Conservation (phyloP, 2,329 filamentous ascomycete genomes). For the Epichloe festucae region DNA sequence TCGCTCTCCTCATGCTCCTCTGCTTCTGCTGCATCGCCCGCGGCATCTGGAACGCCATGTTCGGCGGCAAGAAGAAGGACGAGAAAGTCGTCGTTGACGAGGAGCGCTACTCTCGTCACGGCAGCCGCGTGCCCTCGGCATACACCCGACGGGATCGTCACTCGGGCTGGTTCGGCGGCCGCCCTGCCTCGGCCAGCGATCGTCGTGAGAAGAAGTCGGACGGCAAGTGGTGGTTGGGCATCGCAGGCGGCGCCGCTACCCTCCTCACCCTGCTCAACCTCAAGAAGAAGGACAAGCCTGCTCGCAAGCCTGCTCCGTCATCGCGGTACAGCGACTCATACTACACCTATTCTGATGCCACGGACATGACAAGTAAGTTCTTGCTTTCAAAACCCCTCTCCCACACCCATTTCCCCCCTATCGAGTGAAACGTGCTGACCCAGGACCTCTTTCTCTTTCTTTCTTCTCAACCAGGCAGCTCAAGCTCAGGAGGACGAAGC, state of each 20-base stretch:
- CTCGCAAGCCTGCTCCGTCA: conserved; percentile 19
- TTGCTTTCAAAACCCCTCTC: background rate
- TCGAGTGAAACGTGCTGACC: background rate
- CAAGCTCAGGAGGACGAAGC: conserved; percentile 12
- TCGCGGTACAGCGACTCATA: conserved; percentile 40
- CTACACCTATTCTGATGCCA: conserved; percentile 37
- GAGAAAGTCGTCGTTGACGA: conserved; percentile 49
- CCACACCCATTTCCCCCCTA: background rate
- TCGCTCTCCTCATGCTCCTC: conserved; percentile 53
- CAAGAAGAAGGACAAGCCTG: conserved; percentile 33
- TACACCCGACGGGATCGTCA: conserved; percentile 39
- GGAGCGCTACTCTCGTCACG: conserved; percentile 44
- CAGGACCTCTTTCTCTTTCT: background rate
- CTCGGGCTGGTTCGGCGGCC: conserved; percentile 42
- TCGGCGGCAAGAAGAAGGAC: conserved; percentile 43
- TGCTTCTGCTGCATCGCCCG: conserved; percentile 63
- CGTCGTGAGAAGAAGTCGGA: conserved; percentile 35
- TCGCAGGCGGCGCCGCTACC: conserved; percentile 37
- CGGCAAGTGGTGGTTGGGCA: conserved; percentile 39
- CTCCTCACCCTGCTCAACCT: conserved; percentile 42
- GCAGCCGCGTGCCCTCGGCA: conserved; percentile 26
- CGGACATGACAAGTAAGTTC: conserved; percentile 34
- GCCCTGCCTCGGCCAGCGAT: conserved; percentile 24
- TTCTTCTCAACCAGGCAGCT: conserved; percentile 7
- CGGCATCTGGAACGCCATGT: conserved; percentile 48